Conservation (phyloP, 164 flowering plant genomes). For the Tinospora cordifolia region DNA sequence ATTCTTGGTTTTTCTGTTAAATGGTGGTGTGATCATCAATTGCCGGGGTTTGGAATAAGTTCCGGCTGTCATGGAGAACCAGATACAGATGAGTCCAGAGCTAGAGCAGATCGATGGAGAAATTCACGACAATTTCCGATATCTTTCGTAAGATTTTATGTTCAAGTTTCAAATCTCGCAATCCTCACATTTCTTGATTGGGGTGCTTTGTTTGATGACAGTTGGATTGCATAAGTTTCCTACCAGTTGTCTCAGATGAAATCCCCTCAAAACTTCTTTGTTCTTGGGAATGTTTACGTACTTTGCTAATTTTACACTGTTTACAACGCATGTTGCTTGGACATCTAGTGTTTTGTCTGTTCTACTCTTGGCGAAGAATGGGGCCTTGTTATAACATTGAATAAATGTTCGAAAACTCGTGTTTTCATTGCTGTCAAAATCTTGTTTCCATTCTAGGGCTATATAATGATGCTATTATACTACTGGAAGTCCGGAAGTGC, state of each 20-base stretch:
- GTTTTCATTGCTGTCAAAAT: too few relatives aligned
- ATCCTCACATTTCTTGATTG: background rate
- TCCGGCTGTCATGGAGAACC: slow-evolving; percentile 24
- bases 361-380: too few relatives aligned
- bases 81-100: slow-evolving; percentile 31
- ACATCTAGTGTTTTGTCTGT: too few relatives aligned
- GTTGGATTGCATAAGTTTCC: background rate
- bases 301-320: too few relatives aligned
- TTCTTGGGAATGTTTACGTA: background rate
- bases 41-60: background rate
- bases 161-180: background rate
- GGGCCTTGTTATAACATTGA: too few relatives aligned
- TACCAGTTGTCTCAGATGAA: background rate
- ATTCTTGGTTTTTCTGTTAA: background rate
- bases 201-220: background rate
- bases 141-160: slow-evolving; percentile 25
- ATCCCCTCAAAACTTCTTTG: background rate
- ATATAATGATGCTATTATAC: background rate
- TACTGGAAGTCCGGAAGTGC: background rate
- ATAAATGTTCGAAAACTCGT: too few relatives aligned
- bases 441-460: background rate
- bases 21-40: slow-evolving; percentile 5
- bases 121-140: slow-evolving; percentile 65
- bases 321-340: too few relatives aligned
- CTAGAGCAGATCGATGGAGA: slow-evolving; percentile 98